Evolutionary conservation across 805 yeast species (phyloP).

Genomic region (Nakazawaea anatomiae): DNA sequence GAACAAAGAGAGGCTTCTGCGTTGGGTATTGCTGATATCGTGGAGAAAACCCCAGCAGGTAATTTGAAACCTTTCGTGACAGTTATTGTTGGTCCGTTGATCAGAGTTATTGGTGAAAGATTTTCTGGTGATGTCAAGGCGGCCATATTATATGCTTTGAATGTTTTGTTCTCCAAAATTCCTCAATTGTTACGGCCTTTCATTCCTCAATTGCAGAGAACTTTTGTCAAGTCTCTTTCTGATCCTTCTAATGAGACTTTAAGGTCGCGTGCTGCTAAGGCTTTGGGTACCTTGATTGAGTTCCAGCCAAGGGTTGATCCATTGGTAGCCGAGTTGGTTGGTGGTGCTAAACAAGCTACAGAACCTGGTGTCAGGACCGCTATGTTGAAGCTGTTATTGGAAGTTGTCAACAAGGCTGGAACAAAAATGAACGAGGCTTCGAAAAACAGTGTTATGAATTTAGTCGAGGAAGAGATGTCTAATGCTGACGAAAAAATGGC

Average conservation of each 20-base stretch:
- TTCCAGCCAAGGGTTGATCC: conserved; percentile 95
- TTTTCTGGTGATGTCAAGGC: conserved; percentile 88
- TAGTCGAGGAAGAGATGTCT: conserved; percentile 68
- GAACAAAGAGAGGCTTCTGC: conserved; percentile 86
- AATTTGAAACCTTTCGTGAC: conserved; percentile 86
- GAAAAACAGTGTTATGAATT: conserved; percentile 57
- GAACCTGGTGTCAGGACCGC: conserved; percentile 75
- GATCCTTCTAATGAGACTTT: conserved; percentile 70
- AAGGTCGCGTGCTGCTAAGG: conserved; percentile 81
- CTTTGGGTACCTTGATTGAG: conserved; percentile 80
- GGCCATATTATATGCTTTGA: conserved; percentile 85
- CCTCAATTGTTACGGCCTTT: conserved; percentile 92
- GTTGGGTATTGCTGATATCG: conserved; percentile 79
- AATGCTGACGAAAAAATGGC: conserved; percentile 51
- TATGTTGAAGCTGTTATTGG: conserved; percentile 77
- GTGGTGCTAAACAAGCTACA: conserved; percentile 64
- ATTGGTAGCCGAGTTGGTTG: conserved; percentile 73
- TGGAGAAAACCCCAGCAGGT: conserved; percentile 79
- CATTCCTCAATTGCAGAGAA: conserved; percentile 95
- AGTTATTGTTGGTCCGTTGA: conserved; percentile 91
- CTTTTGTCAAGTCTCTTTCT: conserved; percentile 86
- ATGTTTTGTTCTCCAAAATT: conserved; percentile 69
- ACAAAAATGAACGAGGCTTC: conserved; percentile 68
- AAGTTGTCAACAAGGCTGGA: conserved; percentile 79
- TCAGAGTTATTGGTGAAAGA: conserved; percentile 96